phyloP scores from a whole-genome alignment of 2,329 filamentous ascomycete species.

The Calonectria multiphialidica region DNA sequence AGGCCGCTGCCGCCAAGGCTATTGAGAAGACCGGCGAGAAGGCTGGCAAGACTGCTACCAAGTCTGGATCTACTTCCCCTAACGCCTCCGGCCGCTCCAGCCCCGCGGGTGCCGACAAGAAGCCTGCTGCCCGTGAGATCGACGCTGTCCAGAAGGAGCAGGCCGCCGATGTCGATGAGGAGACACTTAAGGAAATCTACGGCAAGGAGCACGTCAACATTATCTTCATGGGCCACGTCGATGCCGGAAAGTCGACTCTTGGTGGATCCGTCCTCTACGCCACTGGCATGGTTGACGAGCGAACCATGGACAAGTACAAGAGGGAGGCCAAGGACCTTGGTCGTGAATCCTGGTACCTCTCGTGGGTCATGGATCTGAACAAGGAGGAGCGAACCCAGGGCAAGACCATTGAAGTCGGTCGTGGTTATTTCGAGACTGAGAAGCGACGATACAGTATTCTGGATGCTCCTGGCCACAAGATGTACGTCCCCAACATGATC shows the following conservation, averaged over 20 bases:
- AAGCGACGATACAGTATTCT: conserved; percentile 97
- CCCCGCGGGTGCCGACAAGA: conserved; percentile 74
- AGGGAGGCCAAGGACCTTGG: conserved; percentile 95
- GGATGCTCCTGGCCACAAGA: conserved; percentile 97
- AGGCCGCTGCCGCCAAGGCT: conserved; percentile 88
- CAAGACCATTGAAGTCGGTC: conserved; percentile 97
- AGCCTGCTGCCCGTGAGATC: conserved; percentile 69
- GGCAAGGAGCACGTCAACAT: conserved; percentile 95
- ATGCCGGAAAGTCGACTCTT: conserved; percentile 96
- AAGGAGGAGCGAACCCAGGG: conserved; percentile 97
- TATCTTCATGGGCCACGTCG: conserved; percentile 98
- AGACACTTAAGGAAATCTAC: conserved; percentile 92
- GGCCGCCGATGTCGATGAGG: conserved; percentile 76
- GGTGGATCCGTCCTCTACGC: conserved; percentile 93
- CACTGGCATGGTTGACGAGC: conserved; percentile 99
- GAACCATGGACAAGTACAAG: conserved; percentile 98
- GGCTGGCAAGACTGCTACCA: conserved; percentile 55
- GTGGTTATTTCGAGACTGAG: conserved; percentile 96
- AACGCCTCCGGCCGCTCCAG: conserved; percentile 85
- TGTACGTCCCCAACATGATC: conserved; percentile 98
- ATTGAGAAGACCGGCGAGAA: conserved; percentile 89
- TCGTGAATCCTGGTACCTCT: conserved; percentile 98
- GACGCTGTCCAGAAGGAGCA: conserved; percentile 89
- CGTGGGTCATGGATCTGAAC: conserved; percentile 97
- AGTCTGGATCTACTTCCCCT: conserved; percentile 81